phyloP scores from a whole-genome alignment of 2,329 filamentous ascomycete genomes.

The Massarina eburnea region DNA sequence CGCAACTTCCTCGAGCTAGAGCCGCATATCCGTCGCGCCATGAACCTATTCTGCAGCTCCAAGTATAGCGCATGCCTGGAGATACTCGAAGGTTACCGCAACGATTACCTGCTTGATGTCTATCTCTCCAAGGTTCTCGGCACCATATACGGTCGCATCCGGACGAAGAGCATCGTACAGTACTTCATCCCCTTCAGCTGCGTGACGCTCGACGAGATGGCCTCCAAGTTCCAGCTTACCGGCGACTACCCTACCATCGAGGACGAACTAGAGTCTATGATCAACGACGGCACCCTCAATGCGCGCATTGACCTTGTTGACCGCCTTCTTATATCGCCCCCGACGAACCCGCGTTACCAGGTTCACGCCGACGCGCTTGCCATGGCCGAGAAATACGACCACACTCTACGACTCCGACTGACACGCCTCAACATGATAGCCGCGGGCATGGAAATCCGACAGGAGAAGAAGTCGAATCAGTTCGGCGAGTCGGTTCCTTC shows the following conservation, averaged over 20 bases:
- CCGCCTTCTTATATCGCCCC: slow-evolving; percentile 71
- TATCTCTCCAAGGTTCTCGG: slow-evolving; percentile 76
- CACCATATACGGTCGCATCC: slow-evolving; percentile 71
- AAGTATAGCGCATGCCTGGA: slow-evolving; percentile 84
- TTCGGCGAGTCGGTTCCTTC: slow-evolving; percentile 16
- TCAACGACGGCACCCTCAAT: slow-evolving; percentile 69
- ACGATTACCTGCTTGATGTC: slow-evolving; percentile 88
- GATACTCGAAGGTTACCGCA: slow-evolving; percentile 76
- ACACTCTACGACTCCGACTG: slow-evolving; percentile 73
- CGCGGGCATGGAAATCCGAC: slow-evolving; percentile 70
- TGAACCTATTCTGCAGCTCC: slow-evolving; percentile 84
- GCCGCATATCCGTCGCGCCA: slow-evolving; percentile 88
- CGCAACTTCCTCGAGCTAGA: slow-evolving; percentile 88
- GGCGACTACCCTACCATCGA: slow-evolving; percentile 57
- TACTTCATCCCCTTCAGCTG: slow-evolving; percentile 90
- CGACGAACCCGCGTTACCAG: slow-evolving; percentile 64
- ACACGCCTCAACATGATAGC: slow-evolving; percentile 74
- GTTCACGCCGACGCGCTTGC: slow-evolving; percentile 72
- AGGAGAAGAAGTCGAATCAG: slow-evolving; percentile 22
- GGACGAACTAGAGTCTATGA: slow-evolving; percentile 76
- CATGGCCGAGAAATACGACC: slow-evolving; percentile 70
- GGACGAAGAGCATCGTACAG: slow-evolving; percentile 89
- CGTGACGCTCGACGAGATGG: slow-evolving; percentile 78
- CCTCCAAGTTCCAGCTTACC: slow-evolving; percentile 69
- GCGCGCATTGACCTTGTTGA: slow-evolving; percentile 86